phyloP scores from a whole-genome alignment of 208 protist species.

The Borovskyia barvae region DNA sequence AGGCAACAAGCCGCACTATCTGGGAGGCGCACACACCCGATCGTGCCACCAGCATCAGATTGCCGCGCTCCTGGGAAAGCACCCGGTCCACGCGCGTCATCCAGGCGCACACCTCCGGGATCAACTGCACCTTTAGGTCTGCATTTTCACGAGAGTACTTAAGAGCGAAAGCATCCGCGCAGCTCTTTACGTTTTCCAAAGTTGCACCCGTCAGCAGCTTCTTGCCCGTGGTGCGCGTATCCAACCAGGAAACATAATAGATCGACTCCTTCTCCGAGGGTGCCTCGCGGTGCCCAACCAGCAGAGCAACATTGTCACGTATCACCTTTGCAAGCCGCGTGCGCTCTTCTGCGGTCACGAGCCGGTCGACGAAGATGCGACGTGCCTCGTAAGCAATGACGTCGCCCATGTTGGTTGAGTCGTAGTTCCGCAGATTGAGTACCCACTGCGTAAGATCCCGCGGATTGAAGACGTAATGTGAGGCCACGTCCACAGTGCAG shows the following conservation, averaged over 20 bases:
- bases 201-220: constrained; percentile 48
- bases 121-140: constrained; percentile 92
- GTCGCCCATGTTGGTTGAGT: constrained; percentile 82
- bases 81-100: constrained; percentile 95
- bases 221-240: constrained; percentile 40
- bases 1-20: constrained; percentile 89
- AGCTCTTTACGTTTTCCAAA: constrained; percentile 77
- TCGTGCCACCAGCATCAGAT: constrained; percentile 93
- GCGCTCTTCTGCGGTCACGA: constrained; percentile 87
- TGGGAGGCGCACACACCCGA: constrained; percentile 92
- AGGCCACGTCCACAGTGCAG: constrained; percentile 93
- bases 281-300: constrained; percentile 65
- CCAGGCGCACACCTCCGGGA: constrained; percentile 94
- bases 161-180: constrained; percentile 58
- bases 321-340: constrained; percentile 62
- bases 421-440: constrained; percentile 92
- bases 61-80: constrained; percentile 92
- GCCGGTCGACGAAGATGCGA: constrained; percentile 94
- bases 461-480: constrained; percentile 98
- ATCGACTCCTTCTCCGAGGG: constrained; percentile 71
- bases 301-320: constrained; percentile 77
- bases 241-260: constrained; percentile 78
- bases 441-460: constrained; percentile 96
- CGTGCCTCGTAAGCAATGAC: constrained; percentile 92
- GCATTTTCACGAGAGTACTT: constrained; percentile 94